Evolutionary conservation across 768 basidiomycete genomes (phyloP).

Genomic region (Gymnopilus junonius): DNA sequence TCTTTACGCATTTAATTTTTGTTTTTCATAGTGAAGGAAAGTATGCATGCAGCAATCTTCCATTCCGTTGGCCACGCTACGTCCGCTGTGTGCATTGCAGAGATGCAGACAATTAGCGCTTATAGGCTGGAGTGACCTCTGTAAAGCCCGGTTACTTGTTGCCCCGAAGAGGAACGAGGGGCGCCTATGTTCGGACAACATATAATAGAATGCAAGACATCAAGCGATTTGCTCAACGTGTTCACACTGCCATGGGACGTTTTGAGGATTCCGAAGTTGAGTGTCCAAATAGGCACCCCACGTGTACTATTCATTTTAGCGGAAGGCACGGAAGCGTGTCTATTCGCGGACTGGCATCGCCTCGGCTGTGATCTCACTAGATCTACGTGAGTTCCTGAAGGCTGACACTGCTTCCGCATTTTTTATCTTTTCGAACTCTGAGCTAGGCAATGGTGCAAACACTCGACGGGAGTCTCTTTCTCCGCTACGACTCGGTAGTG

Average conservation of each 20-base stretch:
- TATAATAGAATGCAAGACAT: slow-evolving; percentile 12
- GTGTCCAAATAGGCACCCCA: slow-evolving; percentile 29
- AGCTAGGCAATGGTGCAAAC: slow-evolving; percentile 27
- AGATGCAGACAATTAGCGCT: slow-evolving; percentile 12
- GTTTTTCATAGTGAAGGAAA: neutral
- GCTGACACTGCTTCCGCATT: slow-evolving; percentile 37
- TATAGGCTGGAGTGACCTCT: slow-evolving; percentile 10
- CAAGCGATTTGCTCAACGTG: slow-evolving; percentile 16
- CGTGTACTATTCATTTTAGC: slow-evolving; percentile 21
- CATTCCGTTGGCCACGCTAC: slow-evolving; percentile 2
- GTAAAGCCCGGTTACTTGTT: neutral
- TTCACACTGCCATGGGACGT: slow-evolving; percentile 32
- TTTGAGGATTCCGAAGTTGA: slow-evolving; percentile 25
- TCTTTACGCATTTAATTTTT: slow-evolving; percentile 4
- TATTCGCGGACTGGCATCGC: slow-evolving; percentile 31
- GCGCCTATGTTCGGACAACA: slow-evolving; percentile 15
- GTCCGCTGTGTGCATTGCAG: neutral
- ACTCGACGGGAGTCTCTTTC: slow-evolving; percentile 28
- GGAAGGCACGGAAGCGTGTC: slow-evolving; percentile 18
- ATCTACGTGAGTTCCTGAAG: slow-evolving; percentile 29
- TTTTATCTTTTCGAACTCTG: slow-evolving; percentile 18
- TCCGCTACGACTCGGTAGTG: slow-evolving; percentile 25
- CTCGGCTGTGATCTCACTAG: slow-evolving; percentile 21
- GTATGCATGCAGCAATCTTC: slow-evolving; percentile 1
- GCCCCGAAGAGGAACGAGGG: slow-evolving; percentile 17